phyloP scores from a whole-genome alignment of 2,329 filamentous ascomycete species.

The Lasiodiplodia citricola region DNA sequence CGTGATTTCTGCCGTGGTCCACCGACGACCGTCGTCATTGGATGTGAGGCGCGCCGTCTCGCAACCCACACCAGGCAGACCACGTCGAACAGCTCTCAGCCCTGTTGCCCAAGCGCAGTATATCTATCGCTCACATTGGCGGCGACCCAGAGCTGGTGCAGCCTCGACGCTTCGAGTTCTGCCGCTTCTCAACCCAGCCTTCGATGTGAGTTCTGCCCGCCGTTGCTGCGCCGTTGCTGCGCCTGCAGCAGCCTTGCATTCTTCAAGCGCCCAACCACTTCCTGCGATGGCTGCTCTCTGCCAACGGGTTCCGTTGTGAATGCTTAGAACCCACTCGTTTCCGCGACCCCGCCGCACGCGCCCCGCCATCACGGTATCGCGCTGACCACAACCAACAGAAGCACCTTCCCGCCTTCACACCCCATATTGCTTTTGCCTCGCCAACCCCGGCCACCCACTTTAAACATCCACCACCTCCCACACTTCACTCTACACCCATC shows the following conservation, averaged over 20 bases:
- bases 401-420: background rate
- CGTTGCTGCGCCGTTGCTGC: background rate
- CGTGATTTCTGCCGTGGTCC: background rate
- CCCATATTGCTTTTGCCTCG: constrained; percentile 12
- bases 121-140: constrained; percentile 18
- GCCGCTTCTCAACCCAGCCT: background rate
- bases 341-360: background rate
- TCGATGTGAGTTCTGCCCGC: constrained; percentile 5
- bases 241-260: background rate
- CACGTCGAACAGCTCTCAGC: constrained; percentile 18
- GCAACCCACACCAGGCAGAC: constrained; percentile 23
- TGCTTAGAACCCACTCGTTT: background rate
- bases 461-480: background rate
- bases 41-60: background rate
- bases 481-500: constrained; percentile 5
- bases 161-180: background rate
- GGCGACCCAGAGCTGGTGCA: background rate
- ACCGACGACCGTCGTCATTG: constrained; percentile 10
- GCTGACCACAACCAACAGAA: constrained; percentile 8
- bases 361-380: background rate
- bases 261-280: background rate
- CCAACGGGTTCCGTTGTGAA: background rate
- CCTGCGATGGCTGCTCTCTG: background rate
- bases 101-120: constrained; percentile 3
- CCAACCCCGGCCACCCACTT: background rate